Base-by-base conservation (phyloP, 140 eudicot genomes). In the Oenanthe javanica region DNA sequence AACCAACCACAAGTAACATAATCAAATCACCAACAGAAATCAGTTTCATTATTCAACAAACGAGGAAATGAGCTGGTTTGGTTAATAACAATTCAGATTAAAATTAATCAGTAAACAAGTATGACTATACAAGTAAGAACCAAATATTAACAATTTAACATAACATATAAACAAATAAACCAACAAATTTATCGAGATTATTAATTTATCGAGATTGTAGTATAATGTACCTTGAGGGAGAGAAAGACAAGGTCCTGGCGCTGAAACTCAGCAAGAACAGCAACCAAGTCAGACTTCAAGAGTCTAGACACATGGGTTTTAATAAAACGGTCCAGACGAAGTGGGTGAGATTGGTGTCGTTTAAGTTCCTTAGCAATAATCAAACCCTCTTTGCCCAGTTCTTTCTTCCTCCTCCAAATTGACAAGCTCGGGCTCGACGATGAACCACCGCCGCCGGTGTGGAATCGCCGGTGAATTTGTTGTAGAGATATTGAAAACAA, bases 391-490 rank as follows among this genome's bases (percentile, higher is more conserved):
- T 92, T 95, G 54, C 97, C 96, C 72, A 92, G 78, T 73, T 90
- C 97, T 79, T 90, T 95, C 90, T 92, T 92, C 69, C 97, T 80
- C 87, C 99, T 89, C 99, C 99, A 95, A 82, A 95, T 95, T 64
- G 99, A 95, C 81, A 94, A 64, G 74, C 91, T 87, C 19, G 89
- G 91, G 83, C 91, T 91, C 74, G 93, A 87, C n/a, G 90, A 77
- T 1, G 87, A 83, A 3, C 27, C 76, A 50, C 27, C 46, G 47
- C 46, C 66, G 66, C 63, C 21, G 10, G 38, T 79, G 48, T 25
- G 46, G 47, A 46, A 36, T 8, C 79, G 69, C 23, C 61, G 76
- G 18, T 9, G 40, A 46, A 63, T 13, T 9, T 25, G 45, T 52
- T 52, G 59, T 52, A 16, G 16, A 52, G 4, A 31, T 31, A 31